Percentiles rank a stretch among this genome's conserved stretches.
phyloP scores from a whole-genome alignment of 768 basidiomycete genomes.

The Cystofilobasidium macerans region DNA sequence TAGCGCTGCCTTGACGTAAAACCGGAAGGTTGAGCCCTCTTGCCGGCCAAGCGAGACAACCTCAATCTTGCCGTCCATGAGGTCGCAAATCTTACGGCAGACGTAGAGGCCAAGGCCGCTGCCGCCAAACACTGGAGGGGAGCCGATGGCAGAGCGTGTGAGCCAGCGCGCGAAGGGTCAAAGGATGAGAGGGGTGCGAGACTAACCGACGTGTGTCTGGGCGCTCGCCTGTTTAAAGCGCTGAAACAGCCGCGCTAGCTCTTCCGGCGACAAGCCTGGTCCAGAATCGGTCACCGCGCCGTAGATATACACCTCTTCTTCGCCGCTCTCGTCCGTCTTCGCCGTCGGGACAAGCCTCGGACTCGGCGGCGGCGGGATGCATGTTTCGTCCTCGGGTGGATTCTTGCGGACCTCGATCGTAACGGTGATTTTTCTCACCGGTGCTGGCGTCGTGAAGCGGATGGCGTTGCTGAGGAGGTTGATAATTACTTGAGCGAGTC shows the following conservation, averaged over 20 bases:
- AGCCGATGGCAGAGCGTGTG: too few species aligned
- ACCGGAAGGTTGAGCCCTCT: conserved; percentile 6
- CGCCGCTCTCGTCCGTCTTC: not conserved
- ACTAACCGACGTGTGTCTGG: not conserved
- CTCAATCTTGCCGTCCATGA: conserved; percentile 36
- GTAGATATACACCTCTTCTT: conserved; percentile 37
- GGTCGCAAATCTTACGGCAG: conserved; percentile 31
- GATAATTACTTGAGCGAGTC: conserved; percentile 18
- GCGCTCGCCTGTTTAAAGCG: conserved; percentile 29
- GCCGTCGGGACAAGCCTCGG: conserved; percentile 6
- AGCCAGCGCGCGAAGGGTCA: conserved; percentile 20
- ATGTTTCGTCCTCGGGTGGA: conserved; percentile 34
- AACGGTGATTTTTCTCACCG: conserved; percentile 35
- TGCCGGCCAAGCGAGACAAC: conserved; percentile 27
- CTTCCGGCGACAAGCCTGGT: conserved; percentile 34
- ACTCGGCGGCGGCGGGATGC: conserved; percentile 33
- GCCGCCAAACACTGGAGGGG: conserved; percentile 32
- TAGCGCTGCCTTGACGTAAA: conserved; percentile 11
- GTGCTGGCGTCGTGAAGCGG: conserved; percentile 17
- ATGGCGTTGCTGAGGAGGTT: conserved; percentile 40
- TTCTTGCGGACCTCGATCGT: conserved; percentile 36
- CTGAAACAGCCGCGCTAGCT: conserved; percentile 34
- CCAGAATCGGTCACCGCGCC: conserved; percentile 34
- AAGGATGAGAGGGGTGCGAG: not conserved
- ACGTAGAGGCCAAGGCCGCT: conserved; percentile 34